Percentiles rank a stretch among this genome's conserved stretches.
Conservation (phyloP, 2,329 filamentous ascomycete species). For the Aspergillus amoenus region DNA sequence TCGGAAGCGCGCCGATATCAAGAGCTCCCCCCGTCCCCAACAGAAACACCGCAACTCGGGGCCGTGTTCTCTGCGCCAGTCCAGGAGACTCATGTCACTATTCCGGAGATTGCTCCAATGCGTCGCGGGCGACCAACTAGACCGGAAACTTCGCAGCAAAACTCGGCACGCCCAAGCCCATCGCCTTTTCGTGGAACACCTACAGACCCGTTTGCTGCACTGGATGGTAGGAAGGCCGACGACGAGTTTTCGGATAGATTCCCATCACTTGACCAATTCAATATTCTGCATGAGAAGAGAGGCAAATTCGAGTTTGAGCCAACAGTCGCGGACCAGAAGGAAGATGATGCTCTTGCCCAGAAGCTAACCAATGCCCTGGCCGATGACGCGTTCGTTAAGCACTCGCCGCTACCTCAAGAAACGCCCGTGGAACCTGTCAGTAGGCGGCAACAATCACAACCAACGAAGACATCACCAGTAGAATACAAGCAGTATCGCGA, state of each 20-base stretch:
- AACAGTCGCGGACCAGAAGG: constrained; percentile 44
- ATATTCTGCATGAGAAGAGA: constrained; percentile 80
- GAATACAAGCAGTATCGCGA: constrained; percentile 24
- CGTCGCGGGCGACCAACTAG: constrained; percentile 74
- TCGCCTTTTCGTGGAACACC: constrained; percentile 69
- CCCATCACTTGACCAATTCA: constrained; percentile 89
- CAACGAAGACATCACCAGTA: constrained; percentile 22
- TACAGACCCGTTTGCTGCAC: constrained; percentile 84
- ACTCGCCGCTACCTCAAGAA: constrained; percentile 31
- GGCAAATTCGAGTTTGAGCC: constrained; percentile 80
- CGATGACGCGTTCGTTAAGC: constrained; percentile 75
- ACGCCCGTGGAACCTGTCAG: constrained; percentile 27
- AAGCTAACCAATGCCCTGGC: constrained; percentile 73
- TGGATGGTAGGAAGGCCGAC: constrained; percentile 65
- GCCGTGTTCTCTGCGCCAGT: constrained; percentile 77
- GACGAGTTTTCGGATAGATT: constrained; percentile 87
- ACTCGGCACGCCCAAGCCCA: constrained; percentile 58
- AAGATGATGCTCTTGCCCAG: constrained; percentile 57
- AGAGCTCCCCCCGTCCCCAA: constrained; percentile 57
- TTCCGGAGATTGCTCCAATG: constrained; percentile 94
- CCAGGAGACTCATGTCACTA: constrained; percentile 63
- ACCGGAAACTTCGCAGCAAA: constrained; percentile 43
- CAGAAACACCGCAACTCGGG: constrained; percentile 66
- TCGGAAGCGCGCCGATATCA: constrained; percentile 64
- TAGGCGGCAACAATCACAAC: constrained; percentile 26